A percentile compares a stretch with the other conserved stretches of the same genome.
These are phyloP conservation scores for Alternaria gaisen DNA, from an alignment of 2,329 filamentous ascomycete species.

Conservation along the genomic window DNA sequence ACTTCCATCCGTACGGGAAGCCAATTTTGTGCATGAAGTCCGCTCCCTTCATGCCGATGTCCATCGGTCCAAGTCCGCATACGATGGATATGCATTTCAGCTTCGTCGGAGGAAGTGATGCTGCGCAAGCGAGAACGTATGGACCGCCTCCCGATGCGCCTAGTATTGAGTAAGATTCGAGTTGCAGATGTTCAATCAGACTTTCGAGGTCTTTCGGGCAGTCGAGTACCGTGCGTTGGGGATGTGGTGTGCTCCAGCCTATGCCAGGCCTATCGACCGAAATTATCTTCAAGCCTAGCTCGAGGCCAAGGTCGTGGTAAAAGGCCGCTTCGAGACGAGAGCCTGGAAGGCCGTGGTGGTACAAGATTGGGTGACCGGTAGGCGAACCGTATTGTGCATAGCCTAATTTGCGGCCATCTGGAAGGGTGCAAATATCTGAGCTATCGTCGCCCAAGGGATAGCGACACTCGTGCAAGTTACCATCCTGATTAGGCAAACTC, in stretches of 20 bases:
- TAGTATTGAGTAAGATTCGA: constrained; percentile 37
- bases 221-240: constrained; percentile 30
- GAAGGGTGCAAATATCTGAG: constrained; percentile 42
- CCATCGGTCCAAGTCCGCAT: constrained; percentile 46
- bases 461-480: constrained; percentile 5
- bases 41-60: constrained; percentile 48
- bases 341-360: constrained; percentile 43
- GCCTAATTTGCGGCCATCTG: constrained; percentile 49
- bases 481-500: not conserved
- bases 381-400: constrained; percentile 46
- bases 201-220: constrained; percentile 36
- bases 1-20: constrained; percentile 44
- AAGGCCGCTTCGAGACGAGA: constrained; percentile 40
- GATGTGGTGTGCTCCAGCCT: constrained; percentile 38
- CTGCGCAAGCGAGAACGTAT: constrained; percentile 43
- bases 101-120: constrained; percentile 24
- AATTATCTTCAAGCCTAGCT: constrained; percentile 39
- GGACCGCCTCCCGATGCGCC: constrained; percentile 48
- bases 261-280: constrained; percentile 38
- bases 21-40: constrained; percentile 35
- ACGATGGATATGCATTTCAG: constrained; percentile 38
- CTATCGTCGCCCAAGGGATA: constrained; percentile 35
- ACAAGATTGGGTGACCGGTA: constrained; percentile 38
- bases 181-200: constrained; percentile 29
- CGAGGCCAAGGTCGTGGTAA: constrained; percentile 31